These are phyloP conservation scores for Draba incana DNA, from an alignment of 345 rosid species.

Conservation along the genomic window DNA sequence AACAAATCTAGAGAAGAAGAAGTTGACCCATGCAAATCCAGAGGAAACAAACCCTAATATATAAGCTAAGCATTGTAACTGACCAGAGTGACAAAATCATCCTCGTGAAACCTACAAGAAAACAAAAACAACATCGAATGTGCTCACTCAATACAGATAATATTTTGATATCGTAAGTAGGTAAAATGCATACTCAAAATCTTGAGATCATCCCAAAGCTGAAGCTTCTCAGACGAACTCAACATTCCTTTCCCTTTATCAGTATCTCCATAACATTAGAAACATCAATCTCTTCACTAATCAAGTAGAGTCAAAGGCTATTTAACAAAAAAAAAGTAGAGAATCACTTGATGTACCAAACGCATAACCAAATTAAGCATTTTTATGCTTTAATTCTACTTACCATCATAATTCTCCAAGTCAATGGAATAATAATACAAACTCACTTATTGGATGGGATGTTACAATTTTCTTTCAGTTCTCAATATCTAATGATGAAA, in stretches of 20 bases:
- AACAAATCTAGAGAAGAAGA: constrained; percentile 98
- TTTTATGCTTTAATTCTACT: not conserved
- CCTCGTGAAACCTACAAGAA: constrained; percentile 66
- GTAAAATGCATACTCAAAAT: constrained; percentile 51
- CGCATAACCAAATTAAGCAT: constrained; percentile 1
- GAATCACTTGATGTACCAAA: constrained; percentile 51
- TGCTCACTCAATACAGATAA: no score
- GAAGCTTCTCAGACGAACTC: constrained; percentile 66
- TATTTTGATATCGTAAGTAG: no score
- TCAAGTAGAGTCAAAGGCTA: not conserved
- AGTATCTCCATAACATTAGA: constrained; percentile 66
- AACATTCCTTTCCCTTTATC: constrained; percentile 69
- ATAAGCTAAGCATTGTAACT: constrained; percentile 73
- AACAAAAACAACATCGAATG: no score
- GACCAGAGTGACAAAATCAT: constrained; percentile 77
- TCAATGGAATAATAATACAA: not conserved
- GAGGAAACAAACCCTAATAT: constrained; percentile 54
- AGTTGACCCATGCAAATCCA: constrained; percentile 91
- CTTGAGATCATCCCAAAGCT: constrained; percentile 83
- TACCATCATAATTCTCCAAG: not conserved
- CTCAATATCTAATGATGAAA: no score
- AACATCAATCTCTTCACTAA: constrained; percentile 70
- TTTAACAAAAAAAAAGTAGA: no score
- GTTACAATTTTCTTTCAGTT: not conserved
- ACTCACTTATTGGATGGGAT: not conserved